These are phyloP conservation scores for Fusarium sp. DNA, from an alignment of 2,329 filamentous ascomycete species.

Conservation along the genomic window DNA sequence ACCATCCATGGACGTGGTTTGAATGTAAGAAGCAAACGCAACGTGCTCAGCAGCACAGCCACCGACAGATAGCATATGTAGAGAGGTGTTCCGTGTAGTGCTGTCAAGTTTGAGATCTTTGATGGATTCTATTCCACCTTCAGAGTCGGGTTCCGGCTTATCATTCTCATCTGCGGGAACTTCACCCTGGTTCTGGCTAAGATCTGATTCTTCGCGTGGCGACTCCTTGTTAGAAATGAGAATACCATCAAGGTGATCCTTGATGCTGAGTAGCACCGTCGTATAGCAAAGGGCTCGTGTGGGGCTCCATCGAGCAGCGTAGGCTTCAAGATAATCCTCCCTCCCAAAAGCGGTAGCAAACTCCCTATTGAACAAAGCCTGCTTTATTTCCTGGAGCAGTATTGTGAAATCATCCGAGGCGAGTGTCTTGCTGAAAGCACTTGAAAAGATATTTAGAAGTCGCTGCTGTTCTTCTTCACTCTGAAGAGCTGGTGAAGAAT, in stretches of 20 bases:
- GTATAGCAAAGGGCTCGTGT: slow-evolving; percentile 85
- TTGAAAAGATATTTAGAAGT: slow-evolving; percentile 78
- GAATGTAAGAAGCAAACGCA: slow-evolving; percentile 61
- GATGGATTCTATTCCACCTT: slow-evolving; percentile 6
- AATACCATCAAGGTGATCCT: slow-evolving; percentile 49
- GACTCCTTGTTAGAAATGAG: slow-evolving; percentile 2
- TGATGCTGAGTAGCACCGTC: slow-evolving; percentile 59
- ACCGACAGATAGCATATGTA: slow-evolving; percentile 62
- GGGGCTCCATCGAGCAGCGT: slow-evolving; percentile 92
- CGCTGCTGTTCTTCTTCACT: slow-evolving; percentile 65
- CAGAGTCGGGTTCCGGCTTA: background rate
- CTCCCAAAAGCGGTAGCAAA: slow-evolving; percentile 83
- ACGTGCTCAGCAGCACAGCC: slow-evolving; percentile 72
- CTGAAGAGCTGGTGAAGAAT: slow-evolving; percentile 31
- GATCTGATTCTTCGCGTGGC: slow-evolving; percentile 3
- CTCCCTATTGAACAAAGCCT: slow-evolving; percentile 85
- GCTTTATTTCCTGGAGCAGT: slow-evolving; percentile 83
- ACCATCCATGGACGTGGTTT: slow-evolving; percentile 43
- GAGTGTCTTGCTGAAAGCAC: slow-evolving; percentile 68
- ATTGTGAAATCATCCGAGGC: slow-evolving; percentile 59
- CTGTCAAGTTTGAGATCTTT: slow-evolving; percentile 11
- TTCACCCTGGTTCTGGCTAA: background rate
- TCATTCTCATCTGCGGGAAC: background rate
- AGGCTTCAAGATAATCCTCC: slow-evolving; percentile 78
- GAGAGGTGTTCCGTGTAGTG: slow-evolving; percentile 8